These are phyloP conservation scores for Aureobasidium leucospermi DNA, from an alignment of 2,329 filamentous ascomycete genomes.

Conservation along the genomic window DNA sequence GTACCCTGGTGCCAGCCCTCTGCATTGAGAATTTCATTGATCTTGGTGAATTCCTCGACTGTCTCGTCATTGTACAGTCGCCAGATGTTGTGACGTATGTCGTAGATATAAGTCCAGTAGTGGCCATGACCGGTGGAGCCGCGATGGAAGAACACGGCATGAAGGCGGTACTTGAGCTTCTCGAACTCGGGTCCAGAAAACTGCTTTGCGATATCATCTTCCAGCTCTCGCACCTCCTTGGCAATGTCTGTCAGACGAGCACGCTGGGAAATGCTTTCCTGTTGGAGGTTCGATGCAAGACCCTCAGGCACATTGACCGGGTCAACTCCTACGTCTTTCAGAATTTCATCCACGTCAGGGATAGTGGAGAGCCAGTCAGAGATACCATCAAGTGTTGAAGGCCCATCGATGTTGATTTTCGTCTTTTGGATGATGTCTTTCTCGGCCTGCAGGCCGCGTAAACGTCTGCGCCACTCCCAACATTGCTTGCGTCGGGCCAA, in stretches of 20 bases:
- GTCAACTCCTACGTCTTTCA: conserved; percentile 26
- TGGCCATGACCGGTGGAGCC: conserved; percentile 62
- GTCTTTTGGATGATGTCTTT: conserved; percentile 21
- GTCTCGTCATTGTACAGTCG: conserved; percentile 87
- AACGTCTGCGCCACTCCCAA: conserved; percentile 65
- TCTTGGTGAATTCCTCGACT: conserved; percentile 62
- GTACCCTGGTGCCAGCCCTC: conserved; percentile 59
- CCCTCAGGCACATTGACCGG: conserved; percentile 36
- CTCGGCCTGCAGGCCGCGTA: conserved; percentile 34
- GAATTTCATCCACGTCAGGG: conserved; percentile 31
- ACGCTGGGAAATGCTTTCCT: conserved; percentile 38
- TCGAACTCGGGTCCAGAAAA: conserved; percentile 59
- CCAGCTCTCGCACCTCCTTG: conserved; percentile 38
- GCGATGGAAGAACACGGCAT: conserved; percentile 88
- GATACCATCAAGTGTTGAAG: conserved; percentile 23
- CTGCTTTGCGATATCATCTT: conserved; percentile 45
- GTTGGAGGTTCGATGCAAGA: conserved; percentile 37
- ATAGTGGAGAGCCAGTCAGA: conserved; percentile 40
- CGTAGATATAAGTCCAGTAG: conserved; percentile 95
- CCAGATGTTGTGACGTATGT: conserved; percentile 76
- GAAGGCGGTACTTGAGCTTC: conserved; percentile 68
- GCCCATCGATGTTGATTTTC: conserved; percentile 22
- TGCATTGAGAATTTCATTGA: conserved; percentile 59
- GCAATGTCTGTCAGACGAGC: conserved; percentile 38
- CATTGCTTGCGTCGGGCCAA: conserved; percentile 58